Evolutionary conservation across 345 rosid genomes (phyloP).

Genomic region (Carallia brachiata): DNA sequence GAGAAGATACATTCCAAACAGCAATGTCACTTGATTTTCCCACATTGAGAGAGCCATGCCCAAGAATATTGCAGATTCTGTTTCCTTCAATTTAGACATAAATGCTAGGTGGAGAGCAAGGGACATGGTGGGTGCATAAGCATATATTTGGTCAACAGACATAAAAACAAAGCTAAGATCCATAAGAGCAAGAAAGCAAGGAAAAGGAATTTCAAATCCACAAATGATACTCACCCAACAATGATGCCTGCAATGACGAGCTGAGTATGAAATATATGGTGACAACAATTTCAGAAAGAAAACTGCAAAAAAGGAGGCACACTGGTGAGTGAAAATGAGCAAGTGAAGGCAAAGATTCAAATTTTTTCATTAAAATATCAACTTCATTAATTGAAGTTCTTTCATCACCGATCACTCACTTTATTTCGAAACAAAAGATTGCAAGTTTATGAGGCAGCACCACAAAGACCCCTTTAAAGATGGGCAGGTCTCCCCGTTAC

Average conservation of each 20-base stretch:
- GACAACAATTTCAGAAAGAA: slow-evolving; percentile 6
- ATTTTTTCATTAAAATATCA: slow-evolving; percentile 15
- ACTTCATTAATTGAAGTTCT: slow-evolving; percentile 8
- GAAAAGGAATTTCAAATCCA: too few relatives aligned
- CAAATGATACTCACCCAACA: background rate
- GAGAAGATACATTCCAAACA: too few relatives aligned
- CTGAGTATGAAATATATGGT: background rate
- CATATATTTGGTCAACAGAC: too few relatives aligned
- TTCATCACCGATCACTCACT: slow-evolving; percentile 7
- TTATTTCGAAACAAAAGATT: background rate
- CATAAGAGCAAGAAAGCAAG: too few relatives aligned
- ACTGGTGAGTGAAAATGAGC: background rate
- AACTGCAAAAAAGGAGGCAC: background rate
- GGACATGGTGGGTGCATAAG: too few relatives aligned
- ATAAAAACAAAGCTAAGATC: too few relatives aligned
- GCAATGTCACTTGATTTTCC: too few relatives aligned
- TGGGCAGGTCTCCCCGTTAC: too few relatives aligned
- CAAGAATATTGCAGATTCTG: too few relatives aligned
- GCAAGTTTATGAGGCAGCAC: background rate
- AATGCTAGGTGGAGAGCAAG: too few relatives aligned
- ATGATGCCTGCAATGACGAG: background rate
- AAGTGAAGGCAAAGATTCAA: background rate
- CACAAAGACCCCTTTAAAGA: background rate
- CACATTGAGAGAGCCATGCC: too few relatives aligned
- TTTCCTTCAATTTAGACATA: too few relatives aligned